A percentile compares a stretch with the other conserved stretches of the same genome.
Evolutionary conservation across 2,329 filamentous ascomycete species (phyloP).

Genomic region (Arachnopeziza araneosa): DNA sequence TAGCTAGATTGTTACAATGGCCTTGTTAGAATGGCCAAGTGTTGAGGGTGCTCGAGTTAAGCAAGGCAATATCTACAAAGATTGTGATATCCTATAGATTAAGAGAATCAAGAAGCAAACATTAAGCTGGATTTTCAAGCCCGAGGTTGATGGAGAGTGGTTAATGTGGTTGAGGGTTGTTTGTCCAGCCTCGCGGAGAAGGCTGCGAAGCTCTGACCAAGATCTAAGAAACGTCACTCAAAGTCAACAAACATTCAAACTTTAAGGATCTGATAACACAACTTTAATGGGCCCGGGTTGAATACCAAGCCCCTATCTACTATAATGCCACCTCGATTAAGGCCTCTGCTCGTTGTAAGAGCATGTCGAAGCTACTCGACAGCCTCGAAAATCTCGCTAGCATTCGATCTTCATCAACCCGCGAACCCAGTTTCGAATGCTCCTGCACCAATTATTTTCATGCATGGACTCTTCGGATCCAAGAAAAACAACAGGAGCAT

Average conservation of each 20-base stretch:
- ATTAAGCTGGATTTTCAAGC: background rate
- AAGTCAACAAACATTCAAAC: background rate
- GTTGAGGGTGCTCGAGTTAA: no score
- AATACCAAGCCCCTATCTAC: background rate
- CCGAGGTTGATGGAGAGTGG: background rate
- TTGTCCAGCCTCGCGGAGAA: background rate
- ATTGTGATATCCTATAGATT: background rate
- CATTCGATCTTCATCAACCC: slow-evolving; percentile 65
- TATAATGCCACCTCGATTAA: background rate
- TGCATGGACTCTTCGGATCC: slow-evolving; percentile 91
- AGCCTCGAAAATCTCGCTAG: slow-evolving; percentile 34
- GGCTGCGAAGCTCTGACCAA: background rate
- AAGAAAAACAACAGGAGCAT: slow-evolving; percentile 94
- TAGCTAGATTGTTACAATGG: background rate
- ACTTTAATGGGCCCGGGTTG: background rate
- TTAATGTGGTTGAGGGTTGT: background rate
- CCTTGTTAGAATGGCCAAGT: no score
- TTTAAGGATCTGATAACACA: background rate
- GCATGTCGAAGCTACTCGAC: background rate
- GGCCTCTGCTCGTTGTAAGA: background rate
- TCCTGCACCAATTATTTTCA: slow-evolving; percentile 68
- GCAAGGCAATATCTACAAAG: background rate
- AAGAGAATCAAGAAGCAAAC: background rate
- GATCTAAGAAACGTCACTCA: background rate
- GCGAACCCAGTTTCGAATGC: slow-evolving; percentile 38